Evolutionary conservation across 331 rosid genomes (phyloP), one percentile per base, ranked within the genome.

Genomic region (Phaseolus coccineus): DNA sequence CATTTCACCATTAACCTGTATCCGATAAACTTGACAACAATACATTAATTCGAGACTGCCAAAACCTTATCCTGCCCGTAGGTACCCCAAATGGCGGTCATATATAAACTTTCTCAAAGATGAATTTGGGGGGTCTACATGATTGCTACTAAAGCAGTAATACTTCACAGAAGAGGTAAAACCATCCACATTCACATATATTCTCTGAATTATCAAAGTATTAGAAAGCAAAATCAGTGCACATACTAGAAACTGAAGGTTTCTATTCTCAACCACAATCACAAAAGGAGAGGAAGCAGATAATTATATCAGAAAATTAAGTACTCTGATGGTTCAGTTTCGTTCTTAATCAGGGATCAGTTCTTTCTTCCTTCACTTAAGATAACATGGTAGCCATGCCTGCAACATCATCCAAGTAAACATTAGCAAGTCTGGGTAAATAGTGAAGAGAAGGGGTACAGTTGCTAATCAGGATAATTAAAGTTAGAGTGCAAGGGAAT

Each of bases 301-400:
- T 35, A 70, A 70, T 47, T 61, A 59, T 63, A 86, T 50, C 70
- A 58, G 12, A 78, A n/a, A 78, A 70, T 53, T 48, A 25, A 76
- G 79, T 46, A 69, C 78, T 82, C 50, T 7, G 61, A 65, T 76
- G 69, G 79, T 50, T 27, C 71, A 33, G 68, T 61, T 61, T 66
- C 35, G 9, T 74, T 71, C 80, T 75, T 40, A 65, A n/a, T 40
- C 72, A 55, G 46, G 47, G 78, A 69, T 89, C 82, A 89, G 82
- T 77, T 81, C 75, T 85, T 82, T 47, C 90, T 84, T 80, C 90
- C 90, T 81, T 87, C 90, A 61, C 44, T 24, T 28, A 87, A 84
- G 86, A 87, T 87, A 48, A 87, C 75, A 81, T 87, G 90, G 83
- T 87, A 87, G 47, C 90, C 90, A 53, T 87, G 90, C 73, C 90